A percentile compares a stretch with the other conserved stretches of the same genome.
phyloP scores from a whole-genome alignment of 495 filamentous ascomycete genomes.

The Tuber melanosporum region DNA sequence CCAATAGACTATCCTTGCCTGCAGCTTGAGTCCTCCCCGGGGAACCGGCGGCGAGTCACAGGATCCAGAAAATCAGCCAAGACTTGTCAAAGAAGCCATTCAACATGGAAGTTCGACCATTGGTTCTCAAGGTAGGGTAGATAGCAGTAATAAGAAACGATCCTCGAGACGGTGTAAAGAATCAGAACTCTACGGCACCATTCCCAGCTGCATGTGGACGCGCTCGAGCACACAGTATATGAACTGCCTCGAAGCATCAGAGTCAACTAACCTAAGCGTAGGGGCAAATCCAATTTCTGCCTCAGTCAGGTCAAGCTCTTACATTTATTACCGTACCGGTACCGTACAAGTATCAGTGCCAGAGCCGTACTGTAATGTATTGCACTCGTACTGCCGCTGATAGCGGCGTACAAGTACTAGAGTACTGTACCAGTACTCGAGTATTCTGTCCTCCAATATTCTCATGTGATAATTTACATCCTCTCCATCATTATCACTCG shows the following conservation, averaged over 20 bases:
- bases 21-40: background rate
- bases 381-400: too few relatives aligned
- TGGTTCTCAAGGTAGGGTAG: background rate
- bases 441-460: background rate
- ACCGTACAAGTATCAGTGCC: background rate
- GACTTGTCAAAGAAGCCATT: background rate
- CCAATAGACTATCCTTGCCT: background rate
- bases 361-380: background rate
- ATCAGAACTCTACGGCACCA: background rate
- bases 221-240: background rate
- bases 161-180: background rate
- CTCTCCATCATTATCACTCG: background rate
- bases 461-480: background rate
- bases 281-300: background rate
- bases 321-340: too few relatives aligned
- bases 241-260: background rate
- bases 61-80: background rate
- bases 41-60: background rate
- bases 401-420: too few relatives aligned
- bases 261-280: background rate
- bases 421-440: too few relatives aligned
- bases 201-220: background rate
- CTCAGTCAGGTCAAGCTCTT: background rate
- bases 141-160: background rate
- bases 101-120: background rate